Evolutionary conservation across 306 rosid genomes (phyloP).

Genomic region (Mimosa bimucronata): DNA sequence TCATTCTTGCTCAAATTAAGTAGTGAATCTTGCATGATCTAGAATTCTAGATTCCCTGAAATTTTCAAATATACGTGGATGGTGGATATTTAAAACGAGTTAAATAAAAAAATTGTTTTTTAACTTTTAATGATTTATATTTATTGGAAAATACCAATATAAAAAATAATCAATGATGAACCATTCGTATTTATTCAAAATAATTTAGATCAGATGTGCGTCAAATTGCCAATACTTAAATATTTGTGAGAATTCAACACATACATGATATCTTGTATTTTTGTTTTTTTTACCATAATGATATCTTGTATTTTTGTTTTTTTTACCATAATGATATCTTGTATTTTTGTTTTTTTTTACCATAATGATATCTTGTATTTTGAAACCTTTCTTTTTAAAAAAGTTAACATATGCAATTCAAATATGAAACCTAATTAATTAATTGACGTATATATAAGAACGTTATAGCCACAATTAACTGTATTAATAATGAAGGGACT

Average conservation of each 20-base stretch:
- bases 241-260: background rate
- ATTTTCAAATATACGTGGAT: background rate
- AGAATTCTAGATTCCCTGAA: background rate
- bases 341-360: no score
- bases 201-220: background rate
- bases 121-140: background rate
- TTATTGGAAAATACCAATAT: background rate
- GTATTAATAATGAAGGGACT: constrained; percentile 27
- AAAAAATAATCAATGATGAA: background rate
- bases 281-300: no score
- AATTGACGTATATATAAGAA: background rate
- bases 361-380: no score
- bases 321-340: no score
- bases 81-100: background rate
- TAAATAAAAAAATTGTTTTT: background rate
- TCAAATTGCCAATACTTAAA: background rate
- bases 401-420: background rate
- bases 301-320: no score
- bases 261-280: background rate
- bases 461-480: background rate
- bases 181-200: background rate
- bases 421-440: constrained; percentile 15
- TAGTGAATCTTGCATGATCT: constrained; percentile 22
- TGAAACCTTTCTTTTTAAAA: no score
- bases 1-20: constrained; percentile 19